Percentiles rank a stretch among this genome's conserved stretches.
Evolutionary conservation across 192 early-diverging fungal genomes (phyloP).

Genomic region (Backusella luteola): DNA sequence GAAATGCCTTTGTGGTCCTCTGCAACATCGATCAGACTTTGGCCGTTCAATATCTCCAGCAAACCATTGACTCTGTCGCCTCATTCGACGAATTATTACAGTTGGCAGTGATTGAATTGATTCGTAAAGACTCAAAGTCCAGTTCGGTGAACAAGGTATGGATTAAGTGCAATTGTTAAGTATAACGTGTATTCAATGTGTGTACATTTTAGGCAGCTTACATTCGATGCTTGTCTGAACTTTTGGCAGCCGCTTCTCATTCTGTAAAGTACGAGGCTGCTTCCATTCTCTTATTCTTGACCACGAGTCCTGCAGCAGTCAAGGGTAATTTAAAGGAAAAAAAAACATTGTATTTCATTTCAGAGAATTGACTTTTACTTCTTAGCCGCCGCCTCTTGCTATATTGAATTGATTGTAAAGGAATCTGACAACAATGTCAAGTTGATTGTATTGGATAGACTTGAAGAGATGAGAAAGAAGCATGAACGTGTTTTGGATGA

Average conservation of each 20-base stretch:
- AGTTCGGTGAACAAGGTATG: conserved; percentile 79
- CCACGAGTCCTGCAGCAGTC: conserved; percentile 85
- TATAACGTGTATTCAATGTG: no score
- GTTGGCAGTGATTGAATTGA: conserved; percentile 90
- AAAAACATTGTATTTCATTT: background rate
- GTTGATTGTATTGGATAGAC: conserved; percentile 89
- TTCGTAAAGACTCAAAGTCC: conserved; percentile 86
- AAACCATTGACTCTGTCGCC: conserved; percentile 68
- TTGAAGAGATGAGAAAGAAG: conserved; percentile 87
- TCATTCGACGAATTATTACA: conserved; percentile 92
- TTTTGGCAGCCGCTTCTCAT: conserved; percentile 77
- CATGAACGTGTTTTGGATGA: conserved; percentile 89
- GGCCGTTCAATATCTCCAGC: conserved; percentile 84
- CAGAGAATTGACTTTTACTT: background rate
- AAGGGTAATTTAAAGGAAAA: conserved; percentile 57
- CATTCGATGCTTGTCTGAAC: conserved; percentile 85
- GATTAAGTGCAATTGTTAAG: background rate
- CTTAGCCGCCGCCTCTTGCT: conserved; percentile 83
- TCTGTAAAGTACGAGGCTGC: conserved; percentile 99
- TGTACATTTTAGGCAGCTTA: conserved; percentile 68
- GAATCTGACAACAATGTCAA: conserved; percentile 99
- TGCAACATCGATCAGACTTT: conserved; percentile 70
- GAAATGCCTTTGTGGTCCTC: conserved; percentile 95
- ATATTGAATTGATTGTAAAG: conserved; percentile 88
- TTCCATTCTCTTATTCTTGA: conserved; percentile 83